A percentile compares a stretch with the other conserved stretches of the same genome.
Evolutionary conservation across 2,329 filamentous ascomycete genomes (phyloP).

Genomic region (Cladophialophora exuberans): DNA sequence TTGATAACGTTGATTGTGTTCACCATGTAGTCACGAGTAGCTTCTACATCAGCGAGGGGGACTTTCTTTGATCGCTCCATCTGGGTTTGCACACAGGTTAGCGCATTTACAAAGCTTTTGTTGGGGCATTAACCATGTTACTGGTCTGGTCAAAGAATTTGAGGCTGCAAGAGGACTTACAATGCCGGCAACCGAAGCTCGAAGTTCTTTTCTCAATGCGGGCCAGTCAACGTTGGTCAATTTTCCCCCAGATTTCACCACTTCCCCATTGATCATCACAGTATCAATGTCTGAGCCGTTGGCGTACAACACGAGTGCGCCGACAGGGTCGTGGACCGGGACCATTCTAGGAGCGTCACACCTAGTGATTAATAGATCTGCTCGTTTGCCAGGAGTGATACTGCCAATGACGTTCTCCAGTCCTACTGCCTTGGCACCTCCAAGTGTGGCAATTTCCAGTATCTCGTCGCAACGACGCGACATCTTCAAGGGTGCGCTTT

Average conservation of each 20-base stretch:
- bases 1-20: background rate
- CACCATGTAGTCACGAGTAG: background rate
- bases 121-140: background rate
- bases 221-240: conserved; percentile 22
- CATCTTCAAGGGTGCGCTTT: conserved; percentile 18
- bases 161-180: background rate
- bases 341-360: conserved; percentile 34
- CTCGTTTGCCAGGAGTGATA: conserved; percentile 38
- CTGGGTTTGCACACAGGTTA: background rate
- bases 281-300: conserved; percentile 35
- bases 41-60: conserved; percentile 41
- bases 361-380: conserved; percentile 39
- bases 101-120: background rate
- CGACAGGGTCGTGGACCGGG: conserved; percentile 36
- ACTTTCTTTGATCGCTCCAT: conserved; percentile 3
- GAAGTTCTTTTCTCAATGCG: conserved; percentile 11
- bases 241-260: conserved; percentile 31
- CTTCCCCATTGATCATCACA: conserved; percentile 37
- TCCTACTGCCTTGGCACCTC: conserved; percentile 37
- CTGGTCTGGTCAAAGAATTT: background rate
- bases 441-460: conserved; percentile 38
- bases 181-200: conserved; percentile 1
- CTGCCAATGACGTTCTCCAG: conserved; percentile 36
- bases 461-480: conserved; percentile 30
- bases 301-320: conserved; percentile 38